Conservation (phyloP, 345 rosid species). For the Melastoma malabathricum region DNA sequence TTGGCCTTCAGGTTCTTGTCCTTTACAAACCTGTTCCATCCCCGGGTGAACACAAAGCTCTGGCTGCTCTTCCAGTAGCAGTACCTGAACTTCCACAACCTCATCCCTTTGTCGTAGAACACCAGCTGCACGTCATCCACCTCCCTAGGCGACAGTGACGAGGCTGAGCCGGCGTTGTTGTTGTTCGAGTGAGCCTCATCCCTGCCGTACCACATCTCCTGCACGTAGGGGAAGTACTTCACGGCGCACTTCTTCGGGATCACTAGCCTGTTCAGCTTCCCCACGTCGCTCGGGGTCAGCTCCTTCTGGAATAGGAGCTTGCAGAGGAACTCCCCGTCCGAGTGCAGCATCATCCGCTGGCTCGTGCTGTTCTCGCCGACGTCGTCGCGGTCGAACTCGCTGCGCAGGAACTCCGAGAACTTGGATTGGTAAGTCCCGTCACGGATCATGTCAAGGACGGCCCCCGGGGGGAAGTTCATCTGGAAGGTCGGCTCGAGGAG, state of each 20-base stretch:
- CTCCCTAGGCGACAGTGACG: not conserved
- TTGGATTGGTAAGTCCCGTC: slow-evolving; percentile 53
- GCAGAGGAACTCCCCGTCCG: slow-evolving; percentile 14
- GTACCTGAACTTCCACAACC: slow-evolving; percentile 66
- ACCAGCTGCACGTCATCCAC: slow-evolving; percentile 29
- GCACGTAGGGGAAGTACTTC: slow-evolving; percentile 35
- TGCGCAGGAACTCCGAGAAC: slow-evolving; percentile 24
- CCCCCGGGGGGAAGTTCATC: slow-evolving; percentile 19
- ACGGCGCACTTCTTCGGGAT: slow-evolving; percentile 17
- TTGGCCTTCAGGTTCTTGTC: slow-evolving; percentile 47
- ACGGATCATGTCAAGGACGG: slow-evolving; percentile 35
- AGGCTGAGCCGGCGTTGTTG: not conserved
- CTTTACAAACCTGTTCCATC: slow-evolving; percentile 68
- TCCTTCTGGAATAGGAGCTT: slow-evolving; percentile 44
- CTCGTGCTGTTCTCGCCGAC: slow-evolving; percentile 1
- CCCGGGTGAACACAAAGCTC: slow-evolving; percentile 79
- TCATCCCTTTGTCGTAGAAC: slow-evolving; percentile 59
- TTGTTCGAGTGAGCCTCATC: too few relatives aligned
- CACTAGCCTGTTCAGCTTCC: too few relatives aligned
- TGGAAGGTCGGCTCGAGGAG: slow-evolving; percentile 31
- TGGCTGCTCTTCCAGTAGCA: slow-evolving; percentile 93
- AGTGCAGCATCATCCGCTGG: slow-evolving; percentile 7
- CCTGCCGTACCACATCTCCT: slow-evolving; percentile 6
- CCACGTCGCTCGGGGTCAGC: too few relatives aligned
- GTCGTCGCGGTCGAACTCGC: slow-evolving; percentile 6